Conservation (phyloP, 768 basidiomycete genomes). For the Naganishia vaughanmartiniae region DNA sequence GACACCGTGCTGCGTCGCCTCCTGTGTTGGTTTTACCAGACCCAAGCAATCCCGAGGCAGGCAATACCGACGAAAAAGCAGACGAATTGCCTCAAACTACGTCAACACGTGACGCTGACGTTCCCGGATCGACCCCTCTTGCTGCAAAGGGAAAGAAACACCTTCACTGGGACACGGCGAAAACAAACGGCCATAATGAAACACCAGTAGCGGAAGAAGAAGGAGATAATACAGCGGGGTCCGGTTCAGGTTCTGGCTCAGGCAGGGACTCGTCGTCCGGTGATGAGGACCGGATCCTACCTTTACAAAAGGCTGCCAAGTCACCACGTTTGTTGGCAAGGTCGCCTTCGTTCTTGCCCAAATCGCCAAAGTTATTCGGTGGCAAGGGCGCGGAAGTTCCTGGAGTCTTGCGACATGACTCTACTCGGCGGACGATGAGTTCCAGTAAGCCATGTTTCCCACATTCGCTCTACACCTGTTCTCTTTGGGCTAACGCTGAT, state of each 20-base stretch:
- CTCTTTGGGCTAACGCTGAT: neutral
- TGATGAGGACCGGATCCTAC: conserved; percentile 1
- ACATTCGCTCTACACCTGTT: neutral
- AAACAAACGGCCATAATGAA: neutral
- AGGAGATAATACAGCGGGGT: neutral
- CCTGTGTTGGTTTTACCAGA: conserved; percentile 21
- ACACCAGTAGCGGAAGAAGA: neutral
- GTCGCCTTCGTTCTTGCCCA: conserved; percentile 6
- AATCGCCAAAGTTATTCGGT: conserved; percentile 12
- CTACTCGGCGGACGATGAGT: neutral
- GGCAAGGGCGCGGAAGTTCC: neutral
- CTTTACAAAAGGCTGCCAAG: neutral
- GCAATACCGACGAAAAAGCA: neutral
- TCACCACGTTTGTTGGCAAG: conserved; percentile 1
- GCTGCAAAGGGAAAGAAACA: neutral
- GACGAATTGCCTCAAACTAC: neutral
- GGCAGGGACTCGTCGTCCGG: conserved; percentile 20
- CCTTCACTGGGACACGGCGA: conserved; percentile 2
- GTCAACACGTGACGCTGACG: neutral
- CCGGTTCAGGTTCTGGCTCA: conserved; percentile 2
- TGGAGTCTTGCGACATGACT: neutral
- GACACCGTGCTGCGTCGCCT: neutral
- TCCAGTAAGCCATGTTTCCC: neutral
- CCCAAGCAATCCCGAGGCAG: neutral
- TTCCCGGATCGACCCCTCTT: neutral